Conservation (phyloP, 441 rosid genomes). For the Erodium moschatum region DNA sequence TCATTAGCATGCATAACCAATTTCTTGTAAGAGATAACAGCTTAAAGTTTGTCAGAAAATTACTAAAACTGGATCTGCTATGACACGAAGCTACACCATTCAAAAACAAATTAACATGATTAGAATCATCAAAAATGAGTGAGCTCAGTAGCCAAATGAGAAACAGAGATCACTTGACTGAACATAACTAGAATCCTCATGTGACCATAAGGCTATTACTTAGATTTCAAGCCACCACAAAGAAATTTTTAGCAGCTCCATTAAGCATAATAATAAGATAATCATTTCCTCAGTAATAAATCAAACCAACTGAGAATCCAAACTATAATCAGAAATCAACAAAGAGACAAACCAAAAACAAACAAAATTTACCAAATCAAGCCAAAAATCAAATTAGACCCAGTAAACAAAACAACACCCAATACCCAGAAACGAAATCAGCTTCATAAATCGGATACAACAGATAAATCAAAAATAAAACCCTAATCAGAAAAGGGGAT, state of each 20-base stretch:
- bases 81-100: neutral
- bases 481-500: neutral
- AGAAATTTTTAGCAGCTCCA: neutral
- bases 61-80: neutral
- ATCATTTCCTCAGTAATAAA: neutral
- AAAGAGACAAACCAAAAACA: too few species aligned
- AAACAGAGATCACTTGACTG: too few species aligned
- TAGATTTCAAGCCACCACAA: neutral
- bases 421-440: neutral
- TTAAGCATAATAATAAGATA: neutral
- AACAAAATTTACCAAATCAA: neutral
- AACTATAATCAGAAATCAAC: neutral
- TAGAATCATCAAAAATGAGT: neutral
- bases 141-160: neutral
- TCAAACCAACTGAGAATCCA: neutral
- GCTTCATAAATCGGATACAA: neutral
- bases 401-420: neutral
- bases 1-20: neutral
- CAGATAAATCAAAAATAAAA: neutral
- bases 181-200: too few species aligned
- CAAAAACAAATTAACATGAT: too few species aligned
- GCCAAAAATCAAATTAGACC: neutral
- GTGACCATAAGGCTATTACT: neutral
- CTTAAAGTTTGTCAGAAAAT: neutral
- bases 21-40: too few species aligned